Evolutionary conservation across 192 early-diverging fungal genomes (phyloP), one percentile per base, ranked within the genome.

Genomic region (Pilaira anomala): DNA sequence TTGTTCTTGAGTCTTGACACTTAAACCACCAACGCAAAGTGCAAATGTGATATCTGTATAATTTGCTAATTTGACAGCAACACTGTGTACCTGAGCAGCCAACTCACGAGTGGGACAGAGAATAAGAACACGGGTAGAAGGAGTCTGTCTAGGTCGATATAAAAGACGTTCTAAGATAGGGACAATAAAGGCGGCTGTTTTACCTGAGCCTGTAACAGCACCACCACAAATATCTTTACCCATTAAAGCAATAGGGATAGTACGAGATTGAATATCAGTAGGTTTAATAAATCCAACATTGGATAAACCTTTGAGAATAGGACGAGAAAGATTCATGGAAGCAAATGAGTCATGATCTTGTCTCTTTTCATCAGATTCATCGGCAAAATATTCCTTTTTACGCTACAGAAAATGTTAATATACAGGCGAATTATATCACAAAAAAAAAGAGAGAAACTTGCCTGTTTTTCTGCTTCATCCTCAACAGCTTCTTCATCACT

Each of bases 141-240:
- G 78, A 1, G 66, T 73, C 49, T 90, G 81, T 67, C 90, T 88
- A 24, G 95, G 92, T 46, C 94, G 84, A 77, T 90, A 98, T 19
- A 96, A 79, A 14, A 99, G 83, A 71, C 96, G 85, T 75, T 99
- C 97, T 55, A 99, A 77, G 36, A 97, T 87, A 6, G 97, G 97
- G 6, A 99, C 88, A 57, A 98, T 71, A 77, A 99, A 98, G 0
- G 97, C 97, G 8, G 89, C 92, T 1, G 97, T 99, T 72, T 99
- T 99, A 68, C 97, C 97, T 41, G 96, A 98, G 48, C 97, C 97
- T 1, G 97, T 99, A 28, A 95, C 90, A 12, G 97, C 97, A 55
- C 94, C 91, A 74, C 95, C 97, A 74, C 96, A 98, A 58, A 99
- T 94, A 70, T 99, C 97, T 65, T 89, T 91, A 60, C 96, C 97